Evolutionary conservation across 768 basidiomycete genomes (phyloP).

Genomic region (Amanita fuliginea): DNA sequence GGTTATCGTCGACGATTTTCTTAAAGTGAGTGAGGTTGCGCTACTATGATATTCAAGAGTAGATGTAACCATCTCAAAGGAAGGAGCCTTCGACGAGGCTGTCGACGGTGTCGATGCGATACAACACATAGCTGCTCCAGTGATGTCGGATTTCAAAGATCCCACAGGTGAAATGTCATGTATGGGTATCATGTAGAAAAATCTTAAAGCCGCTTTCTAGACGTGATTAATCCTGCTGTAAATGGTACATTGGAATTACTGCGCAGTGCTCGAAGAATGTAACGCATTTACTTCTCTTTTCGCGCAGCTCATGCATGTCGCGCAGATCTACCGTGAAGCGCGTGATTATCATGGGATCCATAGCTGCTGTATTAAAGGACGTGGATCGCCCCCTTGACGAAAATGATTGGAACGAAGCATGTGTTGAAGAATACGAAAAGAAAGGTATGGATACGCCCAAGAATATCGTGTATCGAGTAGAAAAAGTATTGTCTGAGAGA

Average conservation of each 20-base stretch:
- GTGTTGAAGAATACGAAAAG: too few relatives aligned
- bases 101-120: slow-evolving; percentile 69
- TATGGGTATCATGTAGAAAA: not conserved
- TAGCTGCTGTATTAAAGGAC: slow-evolving; percentile 10
- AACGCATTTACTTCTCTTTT: slow-evolving; percentile 17
- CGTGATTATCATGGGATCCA: slow-evolving; percentile 57
- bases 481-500: slow-evolving; percentile 53
- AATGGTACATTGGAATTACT: slow-evolving; percentile 58
- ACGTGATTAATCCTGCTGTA: slow-evolving; percentile 61
- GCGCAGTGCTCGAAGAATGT: slow-evolving; percentile 43
- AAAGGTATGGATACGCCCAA: too few relatives aligned
- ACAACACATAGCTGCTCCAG: slow-evolving; percentile 57
- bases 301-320: not conserved
- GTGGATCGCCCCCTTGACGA: too few relatives aligned
- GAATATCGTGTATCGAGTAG: too few relatives aligned
- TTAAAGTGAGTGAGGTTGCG: slow-evolving; percentile 14
- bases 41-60: not conserved
- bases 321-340: slow-evolving; percentile 37
- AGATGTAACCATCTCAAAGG: slow-evolving; percentile 19
- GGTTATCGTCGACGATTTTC: slow-evolving; percentile 61
- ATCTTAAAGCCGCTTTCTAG: slow-evolving; percentile 17
- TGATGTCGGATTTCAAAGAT: slow-evolving; percentile 32
- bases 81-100: slow-evolving; percentile 67
- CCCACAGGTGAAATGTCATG: slow-evolving; percentile 19
- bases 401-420: too few relatives aligned